These are phyloP conservation scores for Leccinum rimulosum DNA, from an alignment of 768 basidiomycete species.

Conservation along the genomic window DNA sequence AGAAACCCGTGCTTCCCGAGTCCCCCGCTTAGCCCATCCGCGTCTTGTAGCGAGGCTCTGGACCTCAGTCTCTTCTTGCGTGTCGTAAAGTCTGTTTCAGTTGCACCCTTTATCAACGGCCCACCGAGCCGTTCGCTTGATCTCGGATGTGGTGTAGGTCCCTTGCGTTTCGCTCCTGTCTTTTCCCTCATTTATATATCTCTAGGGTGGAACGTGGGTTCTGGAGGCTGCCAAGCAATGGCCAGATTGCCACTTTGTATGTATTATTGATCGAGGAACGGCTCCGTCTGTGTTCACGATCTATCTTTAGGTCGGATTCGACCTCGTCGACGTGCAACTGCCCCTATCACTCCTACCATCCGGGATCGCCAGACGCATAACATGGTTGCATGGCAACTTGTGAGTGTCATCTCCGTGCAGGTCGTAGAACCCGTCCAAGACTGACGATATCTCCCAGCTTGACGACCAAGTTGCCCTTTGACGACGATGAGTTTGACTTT, in stretches of 20 bases:
- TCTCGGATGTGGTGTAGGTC: slow-evolving; percentile 70
- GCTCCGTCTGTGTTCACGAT: slow-evolving; percentile 1
- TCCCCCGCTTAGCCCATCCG: slow-evolving; percentile 5
- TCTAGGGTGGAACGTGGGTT: slow-evolving; percentile 66
- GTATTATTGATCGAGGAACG: slow-evolving; percentile 22
- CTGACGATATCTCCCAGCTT: slow-evolving; percentile 40
- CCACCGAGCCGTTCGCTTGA: slow-evolving; percentile 58
- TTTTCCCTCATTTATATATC: background rate
- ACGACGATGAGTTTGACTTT: slow-evolving; percentile 80
- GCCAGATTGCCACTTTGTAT: slow-evolving; percentile 62
- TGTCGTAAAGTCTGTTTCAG: slow-evolving; percentile 54
- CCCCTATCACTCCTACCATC: slow-evolving; percentile 50
- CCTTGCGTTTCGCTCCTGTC: background rate
- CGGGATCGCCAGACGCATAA: slow-evolving; percentile 53
- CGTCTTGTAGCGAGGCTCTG: slow-evolving; percentile 47
- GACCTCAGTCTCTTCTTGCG: slow-evolving; percentile 50
- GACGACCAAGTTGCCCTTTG: slow-evolving; percentile 74
- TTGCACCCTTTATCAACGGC: slow-evolving; percentile 50
- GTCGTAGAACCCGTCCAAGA: background rate
- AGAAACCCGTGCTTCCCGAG: background rate
- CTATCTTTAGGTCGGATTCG: slow-evolving; percentile 64
- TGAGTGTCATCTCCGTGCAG: slow-evolving; percentile 33
- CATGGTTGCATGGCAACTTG: slow-evolving; percentile 81
- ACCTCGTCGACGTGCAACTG: slow-evolving; percentile 73
- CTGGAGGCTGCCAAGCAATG: slow-evolving; percentile 72